Evolutionary conservation across 192 early-diverging fungal genomes (phyloP), one percentile per base, ranked within the genome.

Genomic region (Blastocladiella britannica): DNA sequence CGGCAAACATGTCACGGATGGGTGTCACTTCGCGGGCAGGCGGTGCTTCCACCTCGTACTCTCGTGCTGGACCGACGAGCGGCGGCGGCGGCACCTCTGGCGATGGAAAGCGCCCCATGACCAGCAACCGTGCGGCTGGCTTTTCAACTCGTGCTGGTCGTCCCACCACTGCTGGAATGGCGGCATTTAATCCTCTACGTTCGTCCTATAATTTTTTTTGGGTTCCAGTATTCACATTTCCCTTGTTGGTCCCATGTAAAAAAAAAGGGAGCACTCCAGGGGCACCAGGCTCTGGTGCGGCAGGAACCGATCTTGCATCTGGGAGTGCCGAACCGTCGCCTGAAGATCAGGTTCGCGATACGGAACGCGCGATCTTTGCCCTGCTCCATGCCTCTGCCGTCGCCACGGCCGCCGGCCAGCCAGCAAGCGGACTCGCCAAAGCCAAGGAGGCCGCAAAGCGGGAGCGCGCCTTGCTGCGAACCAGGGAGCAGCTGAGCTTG

Each of bases 391-490:
- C 77, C 37, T 72, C 67, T n/a, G 57, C 69, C 12, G 53, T 73
- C 23, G 60, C 66, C 18, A 64, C 67, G 3, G 29, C 66, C 25
- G 66, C 66, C n/a, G 70, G 69, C 27, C 73, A 72, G 55, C 60
- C 69, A 26, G 66, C 65, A 22, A 29, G 63, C 5, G 77, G 75
- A 0, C 64, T 79, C 7, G 77, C 77, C 53, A 79, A 77, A 64
- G 74, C 74, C 25, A 79, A 79, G 53, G 77, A 79, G 24, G 77
- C 77, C 5, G 72, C 65, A 24, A 76, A 77, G 52, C 66, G 70
- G 30, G 77, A 79, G 58, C 67, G 75, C 22, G 65, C 64, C 22
- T 57, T 77, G 5, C 63, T 70, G 0, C 72, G 74, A 53, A 75
- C 77, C 53, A 60, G 77, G 5, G 77, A 79, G 54, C 75, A 75